These are phyloP conservation scores for Xylaria sp. DNA, from an alignment of 2,329 filamentous ascomycete genomes.

Conservation along the genomic window DNA sequence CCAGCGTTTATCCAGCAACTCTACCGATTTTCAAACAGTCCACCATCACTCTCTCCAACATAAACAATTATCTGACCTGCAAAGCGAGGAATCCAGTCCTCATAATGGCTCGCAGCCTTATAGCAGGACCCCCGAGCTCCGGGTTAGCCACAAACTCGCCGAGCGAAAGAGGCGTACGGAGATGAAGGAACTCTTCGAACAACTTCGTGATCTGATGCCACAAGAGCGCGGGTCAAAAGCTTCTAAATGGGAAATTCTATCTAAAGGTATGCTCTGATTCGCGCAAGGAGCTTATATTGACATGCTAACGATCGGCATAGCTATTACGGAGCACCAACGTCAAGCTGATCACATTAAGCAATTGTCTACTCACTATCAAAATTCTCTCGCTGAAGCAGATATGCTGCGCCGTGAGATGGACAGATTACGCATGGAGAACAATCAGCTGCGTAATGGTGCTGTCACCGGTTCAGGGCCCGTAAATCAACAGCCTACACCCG, in stretches of 20 bases:
- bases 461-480: slow-evolving; percentile 40
- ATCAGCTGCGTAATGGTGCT: slow-evolving; percentile 56
- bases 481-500: slow-evolving; percentile 43
- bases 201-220: slow-evolving; percentile 80
- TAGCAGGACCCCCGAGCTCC: slow-evolving; percentile 82
- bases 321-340: slow-evolving; percentile 70
- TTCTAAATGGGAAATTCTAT: slow-evolving; percentile 89
- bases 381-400: slow-evolving; percentile 57
- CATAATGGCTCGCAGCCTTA: slow-evolving; percentile 75
- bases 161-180: slow-evolving; percentile 86
- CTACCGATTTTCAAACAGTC: slow-evolving; percentile 66
- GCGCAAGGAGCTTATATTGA: neutral
- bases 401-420: slow-evolving; percentile 62
- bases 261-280: slow-evolving; percentile 72
- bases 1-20: slow-evolving; percentile 61
- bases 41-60: slow-evolving; percentile 84
- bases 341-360: slow-evolving; percentile 62
- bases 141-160: slow-evolving; percentile 85
- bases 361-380: slow-evolving; percentile 59
- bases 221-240: slow-evolving; percentile 85
- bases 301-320: slow-evolving; percentile 52
- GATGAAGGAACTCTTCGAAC: slow-evolving; percentile 89
- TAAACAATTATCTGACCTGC: slow-evolving; percentile 74
- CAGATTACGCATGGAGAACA: slow-evolving; percentile 59
- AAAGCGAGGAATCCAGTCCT: slow-evolving; percentile 66